These are phyloP conservation scores for Solanum microdontum DNA, from an alignment of 257 asterid genomes.

Conservation along the genomic window DNA sequence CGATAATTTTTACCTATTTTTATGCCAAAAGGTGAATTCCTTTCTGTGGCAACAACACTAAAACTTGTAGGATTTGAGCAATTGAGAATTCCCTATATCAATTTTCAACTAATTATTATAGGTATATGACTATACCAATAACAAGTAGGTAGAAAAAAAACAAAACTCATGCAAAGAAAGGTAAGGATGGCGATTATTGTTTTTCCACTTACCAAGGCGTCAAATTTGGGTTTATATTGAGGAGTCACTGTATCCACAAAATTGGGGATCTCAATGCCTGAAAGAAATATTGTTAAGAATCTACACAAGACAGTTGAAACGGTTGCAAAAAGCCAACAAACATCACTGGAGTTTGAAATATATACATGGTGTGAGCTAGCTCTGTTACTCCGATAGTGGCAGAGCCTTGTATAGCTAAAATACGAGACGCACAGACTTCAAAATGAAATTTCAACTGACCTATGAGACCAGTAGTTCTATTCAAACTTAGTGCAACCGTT, in stretches of 20 bases:
- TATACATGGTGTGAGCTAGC: background rate
- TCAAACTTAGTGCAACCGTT: background rate
- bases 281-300: conserved; percentile 1
- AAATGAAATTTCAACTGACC: background rate
- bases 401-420: background rate
- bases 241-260: conserved; percentile 84
- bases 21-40: background rate
- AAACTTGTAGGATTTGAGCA: background rate
- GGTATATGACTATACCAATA: background rate
- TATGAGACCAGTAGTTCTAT: background rate
- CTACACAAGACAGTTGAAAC: background rate
- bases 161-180: background rate
- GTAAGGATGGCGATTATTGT: background rate
- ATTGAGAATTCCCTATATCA: background rate
- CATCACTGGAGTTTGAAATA: background rate
- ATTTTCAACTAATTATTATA: background rate
- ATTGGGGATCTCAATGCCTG: conserved; percentile 74
- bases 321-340: background rate
- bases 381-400: background rate
- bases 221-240: conserved; percentile 74
- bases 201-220: conserved; percentile 54
- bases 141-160: background rate
- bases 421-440: background rate
- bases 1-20: background rate
- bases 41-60: background rate